A percentile compares a stretch with the other conserved stretches of the same genome.
Evolutionary conservation across 2,329 filamentous ascomycete genomes (phyloP).

Genomic region (Aspergillus piperis): DNA sequence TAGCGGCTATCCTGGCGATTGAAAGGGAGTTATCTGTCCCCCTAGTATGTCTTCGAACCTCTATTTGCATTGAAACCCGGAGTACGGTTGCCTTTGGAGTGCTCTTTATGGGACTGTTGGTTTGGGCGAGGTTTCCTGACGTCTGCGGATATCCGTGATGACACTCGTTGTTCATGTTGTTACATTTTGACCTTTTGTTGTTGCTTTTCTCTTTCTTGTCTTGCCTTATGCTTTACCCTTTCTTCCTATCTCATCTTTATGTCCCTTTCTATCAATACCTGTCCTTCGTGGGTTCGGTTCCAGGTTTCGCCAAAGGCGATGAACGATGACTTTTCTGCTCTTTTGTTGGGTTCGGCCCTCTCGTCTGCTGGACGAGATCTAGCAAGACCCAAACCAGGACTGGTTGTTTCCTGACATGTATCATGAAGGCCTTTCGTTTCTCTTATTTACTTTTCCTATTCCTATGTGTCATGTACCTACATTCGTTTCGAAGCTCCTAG

Average conservation of each 20-base stretch:
- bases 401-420: background rate
- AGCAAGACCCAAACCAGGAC: background rate
- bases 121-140: slow-evolving; percentile 15
- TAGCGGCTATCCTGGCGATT: slow-evolving; percentile 18
- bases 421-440: background rate
- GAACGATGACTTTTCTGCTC: background rate
- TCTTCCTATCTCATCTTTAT: background rate
- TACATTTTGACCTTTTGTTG: background rate
- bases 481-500: background rate
- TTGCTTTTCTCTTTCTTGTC: background rate
- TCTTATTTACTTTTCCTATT: background rate
- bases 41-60: slow-evolving; percentile 19
- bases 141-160: slow-evolving; percentile 4
- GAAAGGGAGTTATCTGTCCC: slow-evolving; percentile 17
- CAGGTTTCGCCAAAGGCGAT: background rate
- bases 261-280: too few species aligned
- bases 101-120: slow-evolving; percentile 16
- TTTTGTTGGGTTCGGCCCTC: background rate
- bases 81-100: slow-evolving; percentile 25
- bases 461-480: background rate
- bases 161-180: slow-evolving; percentile 4
- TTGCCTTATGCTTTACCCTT: background rate
- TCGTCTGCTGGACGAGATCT: background rate
- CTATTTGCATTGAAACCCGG: slow-evolving; percentile 29
- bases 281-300: background rate